Evolutionary conservation across 257 asterid species (phyloP).

Genomic region (Penstemon newberryi): DNA sequence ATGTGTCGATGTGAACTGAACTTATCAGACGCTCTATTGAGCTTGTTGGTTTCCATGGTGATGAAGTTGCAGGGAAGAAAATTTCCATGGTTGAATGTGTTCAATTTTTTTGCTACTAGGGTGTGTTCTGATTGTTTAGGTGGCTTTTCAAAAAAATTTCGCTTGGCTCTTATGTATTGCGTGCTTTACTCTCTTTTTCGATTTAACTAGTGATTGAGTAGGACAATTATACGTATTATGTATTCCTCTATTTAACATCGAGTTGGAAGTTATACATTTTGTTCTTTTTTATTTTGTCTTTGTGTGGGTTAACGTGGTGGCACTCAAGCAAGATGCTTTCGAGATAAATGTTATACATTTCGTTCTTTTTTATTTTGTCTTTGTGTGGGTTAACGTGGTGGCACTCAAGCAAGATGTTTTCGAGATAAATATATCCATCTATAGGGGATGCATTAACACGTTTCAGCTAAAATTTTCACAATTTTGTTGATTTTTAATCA

Average conservation of each 20-base stretch:
- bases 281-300: neutral
- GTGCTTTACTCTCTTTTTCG: neutral
- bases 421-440: neutral
- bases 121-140: neutral
- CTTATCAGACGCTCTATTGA: neutral
- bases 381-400: conserved; percentile 2
- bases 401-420: neutral
- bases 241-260: neutral
- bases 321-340: neutral
- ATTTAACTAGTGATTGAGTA: neutral
- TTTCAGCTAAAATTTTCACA: neutral
- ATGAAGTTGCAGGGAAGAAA: neutral
- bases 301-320: neutral
- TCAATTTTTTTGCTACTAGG: neutral
- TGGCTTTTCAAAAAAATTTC: neutral
- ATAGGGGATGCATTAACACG: neutral
- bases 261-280: conserved; percentile 5
- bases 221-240: neutral
- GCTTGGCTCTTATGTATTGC: neutral
- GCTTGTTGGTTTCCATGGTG: neutral
- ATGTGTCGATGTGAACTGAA: neutral
- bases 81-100: neutral
- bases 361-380: neutral
- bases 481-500: neutral
- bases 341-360: neutral